Conservation (phyloP, 176 grass and related monocot genomes). For the Puya raimondii region DNA sequence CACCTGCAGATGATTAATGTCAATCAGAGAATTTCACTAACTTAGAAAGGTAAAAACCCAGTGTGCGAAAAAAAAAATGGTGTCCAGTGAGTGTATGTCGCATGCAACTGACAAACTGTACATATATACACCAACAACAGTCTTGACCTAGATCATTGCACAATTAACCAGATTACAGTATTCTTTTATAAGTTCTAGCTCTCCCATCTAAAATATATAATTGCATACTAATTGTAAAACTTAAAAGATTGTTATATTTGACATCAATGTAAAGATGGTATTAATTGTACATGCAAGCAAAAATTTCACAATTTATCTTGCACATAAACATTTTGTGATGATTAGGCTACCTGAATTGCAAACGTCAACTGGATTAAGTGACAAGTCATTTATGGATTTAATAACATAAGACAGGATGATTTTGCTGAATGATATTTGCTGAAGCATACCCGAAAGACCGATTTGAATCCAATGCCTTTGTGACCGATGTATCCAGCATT, state of each 20-base stretch:
- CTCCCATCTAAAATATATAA: no score
- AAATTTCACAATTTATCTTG: no score
- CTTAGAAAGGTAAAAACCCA: not conserved
- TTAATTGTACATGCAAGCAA: no score
- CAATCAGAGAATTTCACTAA: not conserved
- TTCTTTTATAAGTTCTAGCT: no score
- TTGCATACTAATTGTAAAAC: no score
- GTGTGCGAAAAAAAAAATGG: no score
- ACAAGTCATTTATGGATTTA: not conserved
- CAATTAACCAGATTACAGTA: slow-evolving; percentile 12
- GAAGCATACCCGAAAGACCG: slow-evolving; percentile 83
- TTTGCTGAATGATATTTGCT: slow-evolving; percentile 9
- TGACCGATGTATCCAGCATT: slow-evolving; percentile 87
- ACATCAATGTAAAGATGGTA: no score
- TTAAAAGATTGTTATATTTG: no score
- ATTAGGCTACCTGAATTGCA: not conserved
- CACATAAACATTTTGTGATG: not conserved
- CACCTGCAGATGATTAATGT: slow-evolving; percentile 36
- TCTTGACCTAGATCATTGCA: no score
- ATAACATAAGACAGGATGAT: slow-evolving; percentile 2
- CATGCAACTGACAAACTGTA: not conserved
- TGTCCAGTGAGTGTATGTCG: no score
- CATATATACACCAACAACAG: no score
- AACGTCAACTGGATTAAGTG: slow-evolving; percentile 9
- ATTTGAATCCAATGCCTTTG: slow-evolving; percentile 98